Base-by-base conservation (phyloP, 2,329 filamentous ascomycete species). In the Exophiala alcalophila region DNA sequence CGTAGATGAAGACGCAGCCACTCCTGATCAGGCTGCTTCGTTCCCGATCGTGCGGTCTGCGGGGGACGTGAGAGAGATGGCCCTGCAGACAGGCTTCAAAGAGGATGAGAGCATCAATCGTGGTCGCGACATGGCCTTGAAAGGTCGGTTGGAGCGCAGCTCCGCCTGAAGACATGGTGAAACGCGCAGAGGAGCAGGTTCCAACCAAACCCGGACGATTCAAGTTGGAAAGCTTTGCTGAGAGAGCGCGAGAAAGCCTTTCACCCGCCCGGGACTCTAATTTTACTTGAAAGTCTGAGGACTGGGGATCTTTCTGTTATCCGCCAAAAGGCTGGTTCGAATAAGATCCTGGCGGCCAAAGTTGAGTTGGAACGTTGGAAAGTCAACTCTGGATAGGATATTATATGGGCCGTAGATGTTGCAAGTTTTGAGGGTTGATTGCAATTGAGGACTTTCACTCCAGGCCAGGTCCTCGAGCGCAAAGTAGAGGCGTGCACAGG, bases 1-100 rank as follows among this genome's bases (percentile, higher is more conserved):
- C 88, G 63, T 95, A 96, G 53, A 95, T 86, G 65, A 95, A 92
- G 32, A 95, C 78, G 54, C 84, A 84, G 24, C 90, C 90, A 55
- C 87, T 94, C 54, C 78, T 78, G 60, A 95, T 92, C 37, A 94
- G 77, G 14, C 79, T 74, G 16, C 74, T 72, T 37, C 89, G 77
- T 65, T 95, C 90, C 37, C 87, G 77, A 58, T 95, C 90, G 62
- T 94, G 87, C 1, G 90, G 90, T 39, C 90, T 77, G 35, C 90
- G 83, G 12, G 86, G 81, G 14, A 92, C 85, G 62, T 92, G 88
- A 34, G 76, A 76, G 6, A 91, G 69, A 14, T 73, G 68, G 8
- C 87, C 87, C 24, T 71, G 74, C 11, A 94, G 71, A 56, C 84
- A 87, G 6, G 81, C 84, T 62, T 94, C 86, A 59, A 94, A 86